Evolutionary conservation across 768 basidiomycete species (phyloP).

Genomic region (Neoboletus subvelutipes): DNA sequence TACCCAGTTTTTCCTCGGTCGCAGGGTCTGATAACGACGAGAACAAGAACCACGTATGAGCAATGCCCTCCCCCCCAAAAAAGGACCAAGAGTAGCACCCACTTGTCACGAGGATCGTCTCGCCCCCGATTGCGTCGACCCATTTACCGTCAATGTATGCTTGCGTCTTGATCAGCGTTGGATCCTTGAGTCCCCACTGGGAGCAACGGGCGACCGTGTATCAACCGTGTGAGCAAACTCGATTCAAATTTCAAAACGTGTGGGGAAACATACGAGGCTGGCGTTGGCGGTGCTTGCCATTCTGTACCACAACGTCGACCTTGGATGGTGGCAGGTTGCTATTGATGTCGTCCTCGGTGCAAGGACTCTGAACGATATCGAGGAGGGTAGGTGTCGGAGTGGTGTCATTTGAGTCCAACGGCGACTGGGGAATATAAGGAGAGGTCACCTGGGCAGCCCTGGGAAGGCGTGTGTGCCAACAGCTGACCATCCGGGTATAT

Average conservation of each 20-base stretch:
- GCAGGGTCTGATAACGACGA: conserved; percentile 68
- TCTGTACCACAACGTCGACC: conserved; percentile 33
- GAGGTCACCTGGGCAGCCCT: conserved; percentile 10
- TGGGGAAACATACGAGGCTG: conserved; percentile 32
- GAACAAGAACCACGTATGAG: conserved; percentile 3
- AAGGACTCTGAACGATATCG: conserved; percentile 20
- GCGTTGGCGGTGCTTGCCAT: conserved; percentile 53
- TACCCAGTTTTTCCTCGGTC: conserved; percentile 77
- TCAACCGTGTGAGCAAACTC: neutral
- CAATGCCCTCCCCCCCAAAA: neutral
- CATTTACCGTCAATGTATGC: conserved; percentile 84
- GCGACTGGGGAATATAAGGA: neutral
- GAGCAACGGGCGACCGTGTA: neutral
- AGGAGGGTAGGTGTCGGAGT: conserved; percentile 13
- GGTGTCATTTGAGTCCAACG: conserved; percentile 12
- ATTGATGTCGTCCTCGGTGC: conserved; percentile 13
- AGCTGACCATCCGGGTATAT: neutral
- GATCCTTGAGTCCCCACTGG: conserved; percentile 77
- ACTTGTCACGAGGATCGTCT: conserved; percentile 77
- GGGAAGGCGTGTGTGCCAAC: neutral
- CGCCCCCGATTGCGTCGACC: conserved; percentile 75
- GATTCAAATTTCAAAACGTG: neutral
- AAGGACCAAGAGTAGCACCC: conserved; percentile 23
- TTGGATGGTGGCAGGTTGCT: conserved; percentile 8
- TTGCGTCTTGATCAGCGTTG: conserved; percentile 70